phyloP scores from a whole-genome alignment of 2,329 filamentous ascomycete species.

The Beauveria bassiana region DNA sequence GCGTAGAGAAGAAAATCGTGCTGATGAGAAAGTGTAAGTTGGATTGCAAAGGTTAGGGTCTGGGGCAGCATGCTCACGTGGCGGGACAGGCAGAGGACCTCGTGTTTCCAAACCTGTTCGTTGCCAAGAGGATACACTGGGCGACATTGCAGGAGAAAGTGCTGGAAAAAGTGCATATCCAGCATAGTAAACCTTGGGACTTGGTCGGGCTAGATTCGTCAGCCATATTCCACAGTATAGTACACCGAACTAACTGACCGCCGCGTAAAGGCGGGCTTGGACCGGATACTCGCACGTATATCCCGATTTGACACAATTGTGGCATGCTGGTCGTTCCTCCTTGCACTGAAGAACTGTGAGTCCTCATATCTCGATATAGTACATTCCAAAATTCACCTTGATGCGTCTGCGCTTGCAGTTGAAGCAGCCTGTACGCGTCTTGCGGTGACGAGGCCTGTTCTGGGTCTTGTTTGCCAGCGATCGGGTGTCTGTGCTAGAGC shows the following conservation, averaged over 20 bases:
- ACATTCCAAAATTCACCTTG: not conserved
- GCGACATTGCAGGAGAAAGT: not conserved
- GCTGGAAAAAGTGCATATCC: conserved; percentile 5
- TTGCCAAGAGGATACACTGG: conserved; percentile 6
- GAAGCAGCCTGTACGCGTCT: conserved; percentile 5
- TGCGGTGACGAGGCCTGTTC: conserved; percentile 6
- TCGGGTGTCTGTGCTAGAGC: not conserved
- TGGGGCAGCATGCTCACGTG: not conserved
- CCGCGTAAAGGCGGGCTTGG: not conserved
- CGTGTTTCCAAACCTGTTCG: conserved; percentile 5
- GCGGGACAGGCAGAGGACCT: conserved; percentile 2
- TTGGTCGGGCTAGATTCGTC: not conserved
- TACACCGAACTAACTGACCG: not conserved
- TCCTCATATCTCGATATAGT: too few species aligned
- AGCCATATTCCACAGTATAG: not conserved
- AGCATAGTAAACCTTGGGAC: not conserved
- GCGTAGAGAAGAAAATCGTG: not conserved
- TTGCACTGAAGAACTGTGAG: not conserved
- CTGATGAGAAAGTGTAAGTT: not conserved
- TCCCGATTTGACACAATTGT: not conserved
- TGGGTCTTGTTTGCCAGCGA: not conserved
- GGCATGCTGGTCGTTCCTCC: not conserved
- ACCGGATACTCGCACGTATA: conserved; percentile 6
- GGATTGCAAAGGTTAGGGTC: not conserved
- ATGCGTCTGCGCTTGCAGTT: conserved; percentile 3